A percentile compares a stretch with the other conserved stretches of the same genome.
Evolutionary conservation across 345 rosid genomes (phyloP).

Genomic region (Citrus trifoliata): DNA sequence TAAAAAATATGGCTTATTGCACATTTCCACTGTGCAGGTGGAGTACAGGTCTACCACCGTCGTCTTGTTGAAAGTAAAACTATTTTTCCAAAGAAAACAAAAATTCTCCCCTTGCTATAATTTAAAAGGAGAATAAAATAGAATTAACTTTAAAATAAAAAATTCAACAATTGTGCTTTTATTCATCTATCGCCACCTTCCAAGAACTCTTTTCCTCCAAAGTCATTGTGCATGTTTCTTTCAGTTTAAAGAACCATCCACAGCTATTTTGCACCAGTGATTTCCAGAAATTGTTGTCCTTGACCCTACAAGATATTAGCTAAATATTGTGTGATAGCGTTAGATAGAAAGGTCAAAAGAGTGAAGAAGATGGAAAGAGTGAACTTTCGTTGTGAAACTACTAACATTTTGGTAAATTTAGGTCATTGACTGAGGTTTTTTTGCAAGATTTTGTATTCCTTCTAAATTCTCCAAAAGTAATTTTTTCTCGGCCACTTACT

Average conservation of each 20-base stretch:
- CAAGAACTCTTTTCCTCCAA: not conserved
- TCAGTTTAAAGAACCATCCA: not conserved
- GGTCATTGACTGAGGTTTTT: not conserved
- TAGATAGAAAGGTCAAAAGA: not conserved
- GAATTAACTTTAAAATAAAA: not conserved
- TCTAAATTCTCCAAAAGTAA: not conserved
- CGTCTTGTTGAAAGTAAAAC: constrained; percentile 32
- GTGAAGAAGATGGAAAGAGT: not conserved
- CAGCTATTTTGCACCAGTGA: not conserved
- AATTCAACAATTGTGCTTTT: not conserved
- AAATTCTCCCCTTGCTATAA: not conserved
- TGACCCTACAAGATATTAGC: not conserved
- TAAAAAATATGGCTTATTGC: constrained; percentile 30
- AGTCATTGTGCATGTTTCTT: not conserved
- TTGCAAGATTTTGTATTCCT: not conserved
- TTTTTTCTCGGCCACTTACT: not conserved
- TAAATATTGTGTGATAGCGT: not conserved
- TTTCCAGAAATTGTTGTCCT: not conserved
- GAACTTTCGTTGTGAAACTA: not conserved
- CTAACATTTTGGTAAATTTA: not conserved
- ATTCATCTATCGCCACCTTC: not conserved
- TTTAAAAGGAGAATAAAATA: constrained; percentile 2
- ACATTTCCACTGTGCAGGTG: constrained; percentile 50
- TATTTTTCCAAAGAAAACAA: not conserved
- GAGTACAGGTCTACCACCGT: constrained; percentile 41